Evolutionary conservation across 176 grass and related monocot genomes (phyloP), one percentile per base, ranked within the genome.

Genomic region (Bothriochloa decipiens): DNA sequence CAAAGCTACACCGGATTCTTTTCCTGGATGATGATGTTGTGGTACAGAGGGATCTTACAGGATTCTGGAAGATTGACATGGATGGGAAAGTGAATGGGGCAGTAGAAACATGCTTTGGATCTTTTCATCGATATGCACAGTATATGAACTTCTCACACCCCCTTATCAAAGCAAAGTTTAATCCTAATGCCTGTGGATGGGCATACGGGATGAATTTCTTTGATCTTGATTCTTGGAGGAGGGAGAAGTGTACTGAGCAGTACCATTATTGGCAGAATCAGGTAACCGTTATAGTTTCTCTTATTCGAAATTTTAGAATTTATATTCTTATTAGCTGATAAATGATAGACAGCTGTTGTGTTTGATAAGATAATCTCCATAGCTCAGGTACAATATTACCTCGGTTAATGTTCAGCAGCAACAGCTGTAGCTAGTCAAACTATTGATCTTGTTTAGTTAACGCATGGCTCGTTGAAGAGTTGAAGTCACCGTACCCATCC

Each of bases 111-210:
- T 99, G 96, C 81, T 99, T 96, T 89, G 93, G 96, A 42, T 98
- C 96, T 4, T 98, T 98, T 80, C 96, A 98, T 83, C 88, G 96
- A 35, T 99, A 99, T 87, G 70, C 83, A 29, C 96, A 99, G 79
- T 99, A 99, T 70, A 96, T 99, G 93, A 96, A 99, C 81, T 99
- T 99, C 91, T 99, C 91, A 11, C 93, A 99, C 55, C 96, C 96
- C 45, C 83, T 98, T 71, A 98, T 98, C 81, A 95, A 95, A 87
- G 89, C 86, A 49, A 98, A 90, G 83, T 98, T 98, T 63, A 84
- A 91, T 75, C 96, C 92, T 41, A 95, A 98, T 83, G 87, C 89
- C 26, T 98, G 93, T 89, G 96, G 96, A 26, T 99, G 96, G 96
- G 96, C 96, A 47, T 99, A 95, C 22, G 96, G 96, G 29, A 98